A percentile compares a stretch with the other conserved stretches of the same genome.
phyloP scores from a whole-genome alignment of 768 basidiomycete genomes.

The Rhodotorula diobovata region DNA sequence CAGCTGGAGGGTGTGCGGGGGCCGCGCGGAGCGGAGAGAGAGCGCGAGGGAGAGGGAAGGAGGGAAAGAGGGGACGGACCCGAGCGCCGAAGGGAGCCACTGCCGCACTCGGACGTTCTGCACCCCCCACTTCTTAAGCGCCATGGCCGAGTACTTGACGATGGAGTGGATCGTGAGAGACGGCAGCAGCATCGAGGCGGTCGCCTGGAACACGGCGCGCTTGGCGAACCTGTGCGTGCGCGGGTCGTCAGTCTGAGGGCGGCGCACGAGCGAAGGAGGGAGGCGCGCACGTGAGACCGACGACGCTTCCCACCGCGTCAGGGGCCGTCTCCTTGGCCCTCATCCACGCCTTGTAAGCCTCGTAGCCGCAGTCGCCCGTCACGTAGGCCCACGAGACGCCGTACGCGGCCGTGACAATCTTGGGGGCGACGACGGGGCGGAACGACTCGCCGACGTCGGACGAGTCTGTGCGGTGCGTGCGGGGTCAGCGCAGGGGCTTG shows the following conservation, averaged over 20 bases:
- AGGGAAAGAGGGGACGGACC: background rate
- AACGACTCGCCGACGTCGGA: slow-evolving; percentile 81
- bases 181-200: slow-evolving; percentile 68
- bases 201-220: slow-evolving; percentile 58
- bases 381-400: slow-evolving; percentile 79
- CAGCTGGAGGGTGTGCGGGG: no score
- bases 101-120: slow-evolving; percentile 47
- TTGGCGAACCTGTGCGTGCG: slow-evolving; percentile 63
- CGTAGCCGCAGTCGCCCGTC: slow-evolving; percentile 69
- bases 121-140: slow-evolving; percentile 54
- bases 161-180: slow-evolving; percentile 73
- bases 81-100: slow-evolving; percentile 20
- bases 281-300: slow-evolving; percentile 26
- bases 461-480: slow-evolving; percentile 52
- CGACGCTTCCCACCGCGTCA: slow-evolving; percentile 12
- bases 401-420: slow-evolving; percentile 69
- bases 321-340: slow-evolving; percentile 30
- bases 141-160: slow-evolving; percentile 65
- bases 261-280: slow-evolving; percentile 56
- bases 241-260: slow-evolving; percentile 44
- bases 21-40: no score
- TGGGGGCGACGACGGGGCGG: slow-evolving; percentile 68
- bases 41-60: background rate
- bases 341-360: slow-evolving; percentile 70
- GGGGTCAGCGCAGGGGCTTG: background rate